These are phyloP conservation scores for Penicillium fuscoglaucum DNA, from an alignment of 2,329 filamentous ascomycete genomes.

Conservation along the genomic window DNA sequence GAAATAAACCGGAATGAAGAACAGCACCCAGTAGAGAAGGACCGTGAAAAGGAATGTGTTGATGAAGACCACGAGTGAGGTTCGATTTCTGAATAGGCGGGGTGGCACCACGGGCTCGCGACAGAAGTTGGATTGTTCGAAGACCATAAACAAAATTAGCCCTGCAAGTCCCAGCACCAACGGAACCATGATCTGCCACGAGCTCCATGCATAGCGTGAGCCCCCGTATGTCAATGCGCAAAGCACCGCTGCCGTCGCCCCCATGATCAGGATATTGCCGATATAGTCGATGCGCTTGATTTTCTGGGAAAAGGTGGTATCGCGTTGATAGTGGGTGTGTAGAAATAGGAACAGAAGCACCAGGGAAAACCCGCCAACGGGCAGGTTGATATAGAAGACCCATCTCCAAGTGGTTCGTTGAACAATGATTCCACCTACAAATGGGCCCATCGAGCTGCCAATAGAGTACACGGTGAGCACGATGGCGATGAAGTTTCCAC, in stretches of 20 bases:
- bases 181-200: neutral
- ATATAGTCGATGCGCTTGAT: constrained; percentile 43
- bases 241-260: neutral
- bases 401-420: constrained; percentile 29
- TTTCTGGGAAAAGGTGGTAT: constrained; percentile 32
- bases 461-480: constrained; percentile 44
- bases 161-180: neutral
- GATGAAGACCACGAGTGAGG: constrained; percentile 31
- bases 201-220: neutral
- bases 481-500: constrained; percentile 46
- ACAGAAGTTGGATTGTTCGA: constrained; percentile 23
- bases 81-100: constrained; percentile 45
- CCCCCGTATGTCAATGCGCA: neutral
- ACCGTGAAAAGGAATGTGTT: constrained; percentile 42
- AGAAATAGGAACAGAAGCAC: constrained; percentile 43
- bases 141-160: neutral
- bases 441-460: constrained; percentile 41
- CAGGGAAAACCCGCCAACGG: constrained; percentile 18
- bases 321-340: constrained; percentile 39
- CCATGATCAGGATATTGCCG: neutral
- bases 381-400: constrained; percentile 31
- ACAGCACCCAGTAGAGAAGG: constrained; percentile 38
- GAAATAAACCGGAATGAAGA: constrained; percentile 48
- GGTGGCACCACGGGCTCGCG: constrained; percentile 41
- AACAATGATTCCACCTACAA: constrained; percentile 23